Conservation (phyloP, 306 rosid genomes). For the Arachis stenosperma region DNA sequence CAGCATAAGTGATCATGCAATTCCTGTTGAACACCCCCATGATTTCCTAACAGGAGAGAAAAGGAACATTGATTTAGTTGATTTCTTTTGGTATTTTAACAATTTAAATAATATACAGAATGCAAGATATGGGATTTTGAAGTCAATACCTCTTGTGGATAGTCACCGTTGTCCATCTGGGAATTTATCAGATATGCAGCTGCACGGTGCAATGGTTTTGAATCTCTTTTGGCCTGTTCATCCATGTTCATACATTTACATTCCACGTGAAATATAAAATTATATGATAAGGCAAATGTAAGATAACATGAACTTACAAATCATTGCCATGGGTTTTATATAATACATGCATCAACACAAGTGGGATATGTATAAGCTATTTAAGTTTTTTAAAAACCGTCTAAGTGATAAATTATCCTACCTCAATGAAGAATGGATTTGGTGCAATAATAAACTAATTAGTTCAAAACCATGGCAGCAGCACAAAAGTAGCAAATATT, state of each 20-base stretch:
- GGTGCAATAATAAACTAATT: slow-evolving; percentile 27
- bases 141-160: slow-evolving; percentile 77
- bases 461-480: slow-evolving; percentile 13
- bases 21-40: slow-evolving; percentile 90
- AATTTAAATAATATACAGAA: background rate
- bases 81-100: background rate
- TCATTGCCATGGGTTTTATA: background rate
- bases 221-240: slow-evolving; percentile 75
- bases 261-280: background rate
- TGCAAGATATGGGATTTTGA: background rate
- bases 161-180: slow-evolving; percentile 87
- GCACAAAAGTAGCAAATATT: slow-evolving; percentile 23
- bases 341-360: background rate
- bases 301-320: slow-evolving; percentile 4
- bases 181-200: slow-evolving; percentile 74
- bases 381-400: slow-evolving; percentile 16
- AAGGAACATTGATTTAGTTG: slow-evolving; percentile 20
- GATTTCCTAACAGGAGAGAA: slow-evolving; percentile 60
- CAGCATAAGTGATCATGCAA: slow-evolving; percentile 81
- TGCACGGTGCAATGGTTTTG: slow-evolving; percentile 72
- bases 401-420: slow-evolving; percentile 26
- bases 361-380: slow-evolving; percentile 6
- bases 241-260: slow-evolving; percentile 16
- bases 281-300: background rate
- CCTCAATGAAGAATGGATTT: slow-evolving; percentile 12